Evolutionary conservation across 1,139 yeast genomes (phyloP).

Genomic region (Pichia sp.): DNA sequence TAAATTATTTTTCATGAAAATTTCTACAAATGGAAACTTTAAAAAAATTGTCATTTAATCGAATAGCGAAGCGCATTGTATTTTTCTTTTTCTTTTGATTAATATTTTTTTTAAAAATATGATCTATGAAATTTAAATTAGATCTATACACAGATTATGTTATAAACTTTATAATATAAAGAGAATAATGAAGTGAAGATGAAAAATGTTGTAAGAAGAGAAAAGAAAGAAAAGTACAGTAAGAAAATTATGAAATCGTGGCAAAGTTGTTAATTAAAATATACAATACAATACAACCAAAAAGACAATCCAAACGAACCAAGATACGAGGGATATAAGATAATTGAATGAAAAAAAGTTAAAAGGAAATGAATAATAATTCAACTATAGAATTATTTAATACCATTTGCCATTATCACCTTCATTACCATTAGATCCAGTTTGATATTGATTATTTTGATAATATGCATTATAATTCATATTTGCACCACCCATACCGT

Average conservation of each 20-base stretch:
- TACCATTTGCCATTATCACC: constrained; percentile 10
- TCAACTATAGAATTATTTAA: too few relatives aligned
- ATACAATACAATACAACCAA: too few relatives aligned
- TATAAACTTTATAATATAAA: neutral
- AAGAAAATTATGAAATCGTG: neutral
- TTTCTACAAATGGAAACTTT: too few relatives aligned
- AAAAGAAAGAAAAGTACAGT: too few relatives aligned
- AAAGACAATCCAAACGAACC: too few relatives aligned
- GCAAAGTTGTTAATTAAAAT: too few relatives aligned
- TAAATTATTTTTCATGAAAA: too few relatives aligned
- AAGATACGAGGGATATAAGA: neutral
- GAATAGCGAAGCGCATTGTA: too few relatives aligned
- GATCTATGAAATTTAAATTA: neutral
- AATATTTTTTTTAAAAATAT: too few relatives aligned
- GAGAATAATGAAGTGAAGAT: neutral
- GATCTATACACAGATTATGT: neutral
- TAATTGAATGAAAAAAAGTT: neutral
- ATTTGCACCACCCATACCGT: constrained; percentile 1
- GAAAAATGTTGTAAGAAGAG: neutral
- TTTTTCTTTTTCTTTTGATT: too few relatives aligned
- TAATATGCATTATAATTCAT: constrained; percentile 3
- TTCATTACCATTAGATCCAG: constrained; percentile 8
- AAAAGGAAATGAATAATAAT: neutral
- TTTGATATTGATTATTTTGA: constrained; percentile 7
- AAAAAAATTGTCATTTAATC: too few relatives aligned